Evolutionary conservation across 192 early-diverging fungal genomes (phyloP).

Genomic region (Coemansia sp.): DNA sequence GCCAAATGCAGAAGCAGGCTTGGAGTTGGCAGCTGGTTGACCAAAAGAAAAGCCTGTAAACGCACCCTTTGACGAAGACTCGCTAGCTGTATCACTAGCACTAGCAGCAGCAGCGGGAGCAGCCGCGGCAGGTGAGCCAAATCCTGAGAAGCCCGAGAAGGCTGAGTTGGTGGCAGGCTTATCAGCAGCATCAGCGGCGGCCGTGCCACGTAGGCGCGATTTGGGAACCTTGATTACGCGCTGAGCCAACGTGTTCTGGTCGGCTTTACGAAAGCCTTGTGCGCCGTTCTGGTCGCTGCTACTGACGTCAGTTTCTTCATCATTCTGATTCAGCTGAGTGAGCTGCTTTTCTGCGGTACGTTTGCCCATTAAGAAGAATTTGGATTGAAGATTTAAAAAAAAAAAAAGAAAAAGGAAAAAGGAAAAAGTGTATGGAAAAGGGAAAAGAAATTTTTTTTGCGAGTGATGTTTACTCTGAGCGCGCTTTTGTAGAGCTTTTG

Average conservation of each 20-base stretch:
- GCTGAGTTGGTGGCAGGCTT: constrained; percentile 9
- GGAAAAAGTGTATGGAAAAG: background rate
- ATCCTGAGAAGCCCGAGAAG: constrained; percentile 37
- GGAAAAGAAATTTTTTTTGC: constrained; percentile 5
- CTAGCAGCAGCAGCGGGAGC: background rate
- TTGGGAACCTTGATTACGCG: constrained; percentile 54
- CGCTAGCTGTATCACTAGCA: constrained; percentile 2
- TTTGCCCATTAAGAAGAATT: constrained; percentile 40
- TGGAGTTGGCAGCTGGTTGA: constrained; percentile 14
- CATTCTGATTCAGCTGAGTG: constrained; percentile 55
- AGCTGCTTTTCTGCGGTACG: constrained; percentile 54
- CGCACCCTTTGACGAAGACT: constrained; percentile 14
- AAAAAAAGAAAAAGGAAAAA: background rate
- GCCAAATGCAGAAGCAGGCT: constrained; percentile 17
- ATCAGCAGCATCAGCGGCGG: background rate
- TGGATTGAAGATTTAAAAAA: background rate
- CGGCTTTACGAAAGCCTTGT: constrained; percentile 30
- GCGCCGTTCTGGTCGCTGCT: constrained; percentile 8
- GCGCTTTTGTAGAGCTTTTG: background rate
- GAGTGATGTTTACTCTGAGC: background rate
- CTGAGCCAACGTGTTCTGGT: constrained; percentile 20
- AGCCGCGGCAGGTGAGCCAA: constrained; percentile 15
- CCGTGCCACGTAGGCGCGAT: constrained; percentile 37
- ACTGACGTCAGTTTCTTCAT: constrained; percentile 33
- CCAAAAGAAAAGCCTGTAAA: constrained; percentile 51